phyloP scores from a whole-genome alignment of 2,329 filamentous ascomycete genomes.

The Sporothrix dimorphospora region DNA sequence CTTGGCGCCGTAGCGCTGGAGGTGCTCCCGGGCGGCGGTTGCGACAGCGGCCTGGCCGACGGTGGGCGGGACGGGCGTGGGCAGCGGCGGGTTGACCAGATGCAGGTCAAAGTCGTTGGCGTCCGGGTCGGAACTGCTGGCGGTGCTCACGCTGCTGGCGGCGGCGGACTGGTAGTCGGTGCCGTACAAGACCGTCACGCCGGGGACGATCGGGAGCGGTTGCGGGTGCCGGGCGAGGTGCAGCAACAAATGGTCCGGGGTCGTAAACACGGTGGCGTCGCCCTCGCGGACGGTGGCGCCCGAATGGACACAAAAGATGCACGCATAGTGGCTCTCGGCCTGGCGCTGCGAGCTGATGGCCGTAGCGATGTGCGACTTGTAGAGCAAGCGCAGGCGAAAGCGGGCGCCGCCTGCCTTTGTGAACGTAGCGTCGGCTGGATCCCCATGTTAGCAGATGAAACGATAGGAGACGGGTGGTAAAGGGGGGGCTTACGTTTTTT shows the following conservation, averaged over 20 bases:
- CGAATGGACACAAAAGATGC: constrained; percentile 46
- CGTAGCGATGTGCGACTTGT: constrained; percentile 48
- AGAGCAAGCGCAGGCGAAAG: constrained; percentile 48
- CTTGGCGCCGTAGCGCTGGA: constrained; percentile 42
- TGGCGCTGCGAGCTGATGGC: constrained; percentile 36
- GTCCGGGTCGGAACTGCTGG: constrained; percentile 29
- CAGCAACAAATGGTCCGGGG: constrained; percentile 43
- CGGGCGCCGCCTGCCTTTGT: constrained; percentile 40
- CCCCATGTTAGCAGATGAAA: constrained; percentile 1
- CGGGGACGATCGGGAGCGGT: constrained; percentile 45
- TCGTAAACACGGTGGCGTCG: constrained; percentile 48
- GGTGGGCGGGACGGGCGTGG: constrained; percentile 39
- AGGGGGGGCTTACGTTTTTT: constrained; percentile 36
- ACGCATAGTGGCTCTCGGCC: constrained; percentile 44
- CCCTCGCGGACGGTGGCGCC: constrained; percentile 43
- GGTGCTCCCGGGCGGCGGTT: constrained; percentile 42
- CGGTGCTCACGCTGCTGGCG: constrained; percentile 23
- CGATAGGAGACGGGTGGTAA: neutral
- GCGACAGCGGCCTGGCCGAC: constrained; percentile 42
- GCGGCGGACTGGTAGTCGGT: constrained; percentile 33
- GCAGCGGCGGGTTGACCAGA: constrained; percentile 41
- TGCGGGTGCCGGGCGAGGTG: constrained; percentile 48
- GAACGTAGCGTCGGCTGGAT: constrained; percentile 43
- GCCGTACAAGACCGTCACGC: constrained; percentile 46
- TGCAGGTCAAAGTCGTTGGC: constrained; percentile 45